Evolutionary conservation across 345 rosid species (phyloP).

Genomic region (Linum tenue): DNA sequence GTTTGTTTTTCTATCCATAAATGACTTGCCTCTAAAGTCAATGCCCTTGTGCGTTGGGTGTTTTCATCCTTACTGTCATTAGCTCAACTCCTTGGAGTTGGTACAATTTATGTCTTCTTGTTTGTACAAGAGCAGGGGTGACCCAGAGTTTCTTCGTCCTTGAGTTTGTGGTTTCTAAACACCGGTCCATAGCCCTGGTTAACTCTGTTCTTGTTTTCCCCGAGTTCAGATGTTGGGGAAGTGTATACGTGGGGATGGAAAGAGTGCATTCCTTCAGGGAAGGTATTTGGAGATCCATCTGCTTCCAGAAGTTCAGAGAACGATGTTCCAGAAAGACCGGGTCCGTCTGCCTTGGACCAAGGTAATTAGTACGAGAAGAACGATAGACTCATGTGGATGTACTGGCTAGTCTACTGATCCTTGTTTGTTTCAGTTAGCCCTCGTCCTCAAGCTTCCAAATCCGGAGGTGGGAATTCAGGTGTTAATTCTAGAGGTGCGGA

Average conservation of each 20-base stretch:
- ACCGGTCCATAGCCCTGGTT: neutral
- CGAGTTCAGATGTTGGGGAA: constrained; percentile 50
- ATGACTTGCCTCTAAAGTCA: too few relatives aligned
- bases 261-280: constrained; percentile 94
- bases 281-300: constrained; percentile 48
- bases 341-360: constrained; percentile 31
- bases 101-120: too few relatives aligned
- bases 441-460: constrained; percentile 29
- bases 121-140: too few relatives aligned
- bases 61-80: too few relatives aligned
- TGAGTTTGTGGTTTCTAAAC: neutral
- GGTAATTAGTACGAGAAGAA: constrained; percentile 22
- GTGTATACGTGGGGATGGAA: constrained; percentile 99
- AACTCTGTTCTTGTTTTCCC: neutral
- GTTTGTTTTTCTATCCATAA: too few relatives aligned
- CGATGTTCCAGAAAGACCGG: constrained; percentile 49
- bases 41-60: too few relatives aligned
- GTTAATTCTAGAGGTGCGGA: constrained; percentile 23
- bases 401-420: neutral
- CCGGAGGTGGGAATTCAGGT: constrained; percentile 21
- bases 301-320: constrained; percentile 30
- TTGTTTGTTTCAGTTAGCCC: constrained; percentile 29
- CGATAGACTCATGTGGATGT: neutral
- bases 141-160: neutral
- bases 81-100: too few relatives aligned